phyloP scores from a whole-genome alignment of 1,139 yeast species.

The Scheffersomyces lignicola region DNA sequence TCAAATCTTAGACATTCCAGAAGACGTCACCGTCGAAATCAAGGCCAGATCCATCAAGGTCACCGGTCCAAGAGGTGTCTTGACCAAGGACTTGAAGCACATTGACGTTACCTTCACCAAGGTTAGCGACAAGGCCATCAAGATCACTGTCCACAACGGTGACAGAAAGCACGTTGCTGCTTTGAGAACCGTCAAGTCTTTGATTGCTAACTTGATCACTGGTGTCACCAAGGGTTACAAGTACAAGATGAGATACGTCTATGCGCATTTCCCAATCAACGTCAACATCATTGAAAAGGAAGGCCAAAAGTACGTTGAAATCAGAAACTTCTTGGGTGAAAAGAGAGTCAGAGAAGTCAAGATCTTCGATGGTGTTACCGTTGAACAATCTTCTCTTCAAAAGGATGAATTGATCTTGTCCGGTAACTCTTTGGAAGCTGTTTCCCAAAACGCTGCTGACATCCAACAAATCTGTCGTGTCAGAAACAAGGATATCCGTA shows the following conservation, averaged over 20 bases:
- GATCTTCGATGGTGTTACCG: constrained; percentile 85
- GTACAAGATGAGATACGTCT: constrained; percentile 99
- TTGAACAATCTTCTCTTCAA: constrained; percentile 77
- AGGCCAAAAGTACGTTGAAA: constrained; percentile 79
- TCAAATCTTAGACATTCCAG: constrained; percentile 90
- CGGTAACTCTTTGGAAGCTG: constrained; percentile 98
- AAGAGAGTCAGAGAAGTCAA: constrained; percentile 88
- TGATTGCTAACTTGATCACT: constrained; percentile 88
- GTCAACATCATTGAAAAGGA: constrained; percentile 82
- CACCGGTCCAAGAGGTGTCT: constrained; percentile 97
- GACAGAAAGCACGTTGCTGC: constrained; percentile 99
- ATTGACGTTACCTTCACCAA: constrained; percentile 90
- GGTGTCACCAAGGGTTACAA: constrained; percentile 99
- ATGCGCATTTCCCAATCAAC: constrained; percentile 99
- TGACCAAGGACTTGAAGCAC: constrained; percentile 90
- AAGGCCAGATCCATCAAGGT: constrained; percentile 90
- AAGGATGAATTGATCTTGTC: constrained; percentile 92
- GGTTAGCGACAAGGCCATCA: constrained; percentile 69
- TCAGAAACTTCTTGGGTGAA: constrained; percentile 99
- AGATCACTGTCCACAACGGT: constrained; percentile 95
- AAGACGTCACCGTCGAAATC: constrained; percentile 88
- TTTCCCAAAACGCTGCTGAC: constrained; percentile 98
- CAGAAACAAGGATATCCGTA: constrained; percentile 99
- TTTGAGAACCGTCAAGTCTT: constrained; percentile 96
- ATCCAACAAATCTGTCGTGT: constrained; percentile 98